Evolutionary conservation across 148 eudicot species (phyloP), one percentile per base, ranked within the genome.

Genomic region (Amaranthus palmeri): DNA sequence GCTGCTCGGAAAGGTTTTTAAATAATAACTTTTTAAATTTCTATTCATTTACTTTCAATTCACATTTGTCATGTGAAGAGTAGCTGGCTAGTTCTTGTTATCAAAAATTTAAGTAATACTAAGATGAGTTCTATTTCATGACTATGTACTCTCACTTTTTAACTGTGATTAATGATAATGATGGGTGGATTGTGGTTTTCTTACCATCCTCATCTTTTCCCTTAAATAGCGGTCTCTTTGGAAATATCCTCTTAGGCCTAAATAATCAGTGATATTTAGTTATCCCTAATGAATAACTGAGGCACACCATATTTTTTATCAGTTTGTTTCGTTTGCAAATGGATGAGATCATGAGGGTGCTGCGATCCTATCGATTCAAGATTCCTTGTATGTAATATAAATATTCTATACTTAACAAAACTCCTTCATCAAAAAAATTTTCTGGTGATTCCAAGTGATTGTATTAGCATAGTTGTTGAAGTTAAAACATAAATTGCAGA

Each of bases 1-100:
- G 65, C 78, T 93, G 70, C 82, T 93, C 69, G 98, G 98, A 73
- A 93, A 93, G 98, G 98, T 93, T 46, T 93, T 46, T 78, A 77
- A 79, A 61, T 9, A 11, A 10, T 45, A 17, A 52, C 62, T 49
- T 18, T n/a, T 48, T 0, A 15, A 9, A 15, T n/a, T 57, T 17
- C 8, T 67, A 8, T 12, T 25, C 36, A 25, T 25, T n/a, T 4
- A 49, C 25, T 44, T 66, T 54, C 36, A 25, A 54, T 57, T 67
- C 51, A 58, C 49, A 4, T 17, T 12, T 7, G 66, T 64, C 41
- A 36, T 50, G 9, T 17, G 14, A 62, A 47, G n/a, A 10, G 53
- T 49, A 72, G 4, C 40, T 57, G 13, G 61, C 61, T 57, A 57
- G 42, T 8, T 60, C 14, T 3, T 36, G 4, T 4, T 4, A 17